Conservation (phyloP, 768 basidiomycete species). For the Boletus rex-veris region DNA sequence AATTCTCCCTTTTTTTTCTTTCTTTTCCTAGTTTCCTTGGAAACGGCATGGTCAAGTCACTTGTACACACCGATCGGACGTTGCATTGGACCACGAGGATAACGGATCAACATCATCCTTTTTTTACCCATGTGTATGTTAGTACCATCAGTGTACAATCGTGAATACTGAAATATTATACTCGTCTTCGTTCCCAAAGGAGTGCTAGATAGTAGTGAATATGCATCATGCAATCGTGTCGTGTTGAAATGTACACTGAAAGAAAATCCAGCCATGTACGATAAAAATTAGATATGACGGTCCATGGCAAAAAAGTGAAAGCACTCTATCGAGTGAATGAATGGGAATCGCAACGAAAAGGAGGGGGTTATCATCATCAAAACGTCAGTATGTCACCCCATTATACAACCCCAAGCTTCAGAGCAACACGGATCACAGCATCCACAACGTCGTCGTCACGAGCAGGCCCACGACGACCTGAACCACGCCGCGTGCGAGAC, state of each 20-base stretch:
- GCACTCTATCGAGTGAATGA: too few relatives aligned
- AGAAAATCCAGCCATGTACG: too few relatives aligned
- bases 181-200: too few relatives aligned
- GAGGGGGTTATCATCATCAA: too few relatives aligned
- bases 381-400: not conserved
- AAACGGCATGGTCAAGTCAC: not conserved
- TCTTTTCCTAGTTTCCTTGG: not conserved
- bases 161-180: too few relatives aligned
- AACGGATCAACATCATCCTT: not conserved
- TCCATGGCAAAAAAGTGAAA: too few relatives aligned
- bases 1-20: not conserved
- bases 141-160: not conserved
- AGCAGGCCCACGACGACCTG: not conserved
- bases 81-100: conserved; percentile 4
- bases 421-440: not conserved
- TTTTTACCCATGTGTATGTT: conserved; percentile 4
- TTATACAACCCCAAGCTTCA: too few relatives aligned
- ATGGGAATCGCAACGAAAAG: too few relatives aligned
- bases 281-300: too few relatives aligned
- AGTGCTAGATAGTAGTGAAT: too few relatives aligned
- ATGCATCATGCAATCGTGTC: too few relatives aligned
- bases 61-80: not conserved
- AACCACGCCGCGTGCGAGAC: not conserved
- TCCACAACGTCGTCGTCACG: not conserved
- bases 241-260: too few relatives aligned